Base-by-base conservation (phyloP, 345 rosid species). In the Populus simonii region DNA sequence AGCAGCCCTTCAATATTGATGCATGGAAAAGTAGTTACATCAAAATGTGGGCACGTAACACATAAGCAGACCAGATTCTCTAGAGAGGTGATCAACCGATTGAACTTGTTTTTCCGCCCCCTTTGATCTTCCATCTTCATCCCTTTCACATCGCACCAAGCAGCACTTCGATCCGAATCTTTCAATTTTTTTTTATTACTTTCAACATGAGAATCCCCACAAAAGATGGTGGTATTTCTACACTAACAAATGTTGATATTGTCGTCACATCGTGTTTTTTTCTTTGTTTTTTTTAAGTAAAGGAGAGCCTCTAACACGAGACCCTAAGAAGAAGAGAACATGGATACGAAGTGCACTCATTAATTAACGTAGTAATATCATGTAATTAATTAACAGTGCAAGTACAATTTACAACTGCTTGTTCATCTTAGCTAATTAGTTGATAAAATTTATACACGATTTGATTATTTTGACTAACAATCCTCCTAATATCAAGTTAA, bases 21-120 rank as follows among this genome's bases (percentile, higher is more conserved):
- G 80, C 82, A 72, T 62, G 81, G 51, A 80, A 70, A 80, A 69
- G 59, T 49, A 23, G 59, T 71, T 61, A 4, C 76, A 36, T 35
- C 74, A 70, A 72, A 76, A 59, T 9, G 13, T 59, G 23, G 29
- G 63, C 68, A 27, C 47, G 79, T 45, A 68, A 38, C 77, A 72
- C 69, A 35, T 22, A 55, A 66, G 70, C 71, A 45, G 71, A 80
- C 74, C 75, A 67, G 73, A 12, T 57, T 57, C 74, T 67, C 71
- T 6, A 10, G 22, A 10, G 22, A 11, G 78, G 55, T 57, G 8
- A 8, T 39, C 62, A 3, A n/a, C 62, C 23, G n/a, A 3, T 57
- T n/a, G 63, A n/a, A 23, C 63, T 36, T 41, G 33, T 53, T 53
- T 53, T 41, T 41, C 3, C 12, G 4, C 4, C 47, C 15, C 66